A percentile compares a stretch with the other conserved stretches of the same genome.
Evolutionary conservation across 2,329 filamentous ascomycete genomes (phyloP).

Genomic region (Metarhizium guizhouense): DNA sequence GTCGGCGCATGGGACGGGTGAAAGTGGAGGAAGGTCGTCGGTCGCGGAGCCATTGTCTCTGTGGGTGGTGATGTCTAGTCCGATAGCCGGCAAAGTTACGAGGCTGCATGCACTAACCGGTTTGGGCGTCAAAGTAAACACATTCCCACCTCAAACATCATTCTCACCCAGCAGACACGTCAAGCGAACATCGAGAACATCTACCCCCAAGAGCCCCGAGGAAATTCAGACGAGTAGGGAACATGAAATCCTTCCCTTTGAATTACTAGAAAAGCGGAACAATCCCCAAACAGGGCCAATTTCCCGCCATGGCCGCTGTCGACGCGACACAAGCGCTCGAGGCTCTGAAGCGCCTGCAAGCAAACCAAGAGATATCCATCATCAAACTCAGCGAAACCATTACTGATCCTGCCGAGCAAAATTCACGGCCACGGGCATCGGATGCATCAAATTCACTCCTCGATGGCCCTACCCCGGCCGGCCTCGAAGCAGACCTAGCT

Average conservation of each 20-base stretch:
- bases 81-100: not conserved
- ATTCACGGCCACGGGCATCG: slow-evolving; percentile 49
- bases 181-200: not conserved
- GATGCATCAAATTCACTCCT: slow-evolving; percentile 60
- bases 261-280: not conserved
- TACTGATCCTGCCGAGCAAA: slow-evolving; percentile 36
- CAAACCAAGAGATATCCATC: slow-evolving; percentile 58
- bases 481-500: slow-evolving; percentile 70
- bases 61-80: not conserved
- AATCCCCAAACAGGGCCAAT: not conserved
- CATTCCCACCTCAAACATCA: not conserved
- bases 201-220: not conserved
- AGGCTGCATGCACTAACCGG: slow-evolving; percentile 3
- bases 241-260: too few relatives aligned
- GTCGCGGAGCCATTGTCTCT: not conserved
- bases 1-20: not conserved
- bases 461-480: slow-evolving; percentile 62
- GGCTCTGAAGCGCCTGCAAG: slow-evolving; percentile 44
- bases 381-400: slow-evolving; percentile 70
- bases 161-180: not conserved
- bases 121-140: slow-evolving; percentile 9
- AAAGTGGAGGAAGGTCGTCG: not conserved
- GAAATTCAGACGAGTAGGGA: too few relatives aligned
- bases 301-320: slow-evolving; percentile 18
- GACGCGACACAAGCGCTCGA: slow-evolving; percentile 34